These are phyloP conservation scores for Microbotryum saponariae DNA, from an alignment of 1,284 basidiomycete genomes.

Conservation along the genomic window DNA sequence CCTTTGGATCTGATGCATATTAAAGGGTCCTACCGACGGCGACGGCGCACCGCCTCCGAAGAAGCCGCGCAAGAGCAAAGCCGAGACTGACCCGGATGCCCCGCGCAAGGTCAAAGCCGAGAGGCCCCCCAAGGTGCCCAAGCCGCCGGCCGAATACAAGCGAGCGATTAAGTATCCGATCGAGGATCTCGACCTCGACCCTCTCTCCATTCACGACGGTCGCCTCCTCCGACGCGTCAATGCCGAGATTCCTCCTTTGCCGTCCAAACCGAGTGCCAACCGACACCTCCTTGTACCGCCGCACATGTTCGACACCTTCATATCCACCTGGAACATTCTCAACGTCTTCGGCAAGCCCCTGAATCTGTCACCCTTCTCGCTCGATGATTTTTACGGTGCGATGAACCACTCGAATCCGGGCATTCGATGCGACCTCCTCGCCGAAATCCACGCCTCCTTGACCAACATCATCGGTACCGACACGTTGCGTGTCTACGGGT, in stretches of 20 bases:
- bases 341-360: slow-evolving; percentile 84
- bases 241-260: slow-evolving; percentile 56
- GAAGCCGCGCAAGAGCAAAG: too few species aligned
- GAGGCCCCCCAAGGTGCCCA: neutral
- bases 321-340: slow-evolving; percentile 87
- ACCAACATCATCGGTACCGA: slow-evolving; percentile 78
- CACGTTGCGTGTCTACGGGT: slow-evolving; percentile 47
- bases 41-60: too few species aligned
- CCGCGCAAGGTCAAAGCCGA: too few species aligned
- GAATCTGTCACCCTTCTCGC: slow-evolving; percentile 77
- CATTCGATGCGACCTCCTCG: slow-evolving; percentile 65
- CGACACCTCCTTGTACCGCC: slow-evolving; percentile 57
- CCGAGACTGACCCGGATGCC: too few species aligned
- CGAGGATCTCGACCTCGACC: slow-evolving; percentile 46
- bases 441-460: slow-evolving; percentile 79
- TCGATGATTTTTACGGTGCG: slow-evolving; percentile 88
- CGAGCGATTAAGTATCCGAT: slow-evolving; percentile 55
- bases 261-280: slow-evolving; percentile 53
- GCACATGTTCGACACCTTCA: slow-evolving; percentile 70
- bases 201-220: slow-evolving; percentile 37
- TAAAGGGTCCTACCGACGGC: neutral
- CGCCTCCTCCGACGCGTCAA: slow-evolving; percentile 57
- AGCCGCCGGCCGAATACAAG: slow-evolving; percentile 4
- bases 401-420: slow-evolving; percentile 67
- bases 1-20: too few species aligned